These are phyloP conservation scores for Heliamphora exappendiculata DNA, from an alignment of 148 eudicot genomes.

Conservation along the genomic window DNA sequence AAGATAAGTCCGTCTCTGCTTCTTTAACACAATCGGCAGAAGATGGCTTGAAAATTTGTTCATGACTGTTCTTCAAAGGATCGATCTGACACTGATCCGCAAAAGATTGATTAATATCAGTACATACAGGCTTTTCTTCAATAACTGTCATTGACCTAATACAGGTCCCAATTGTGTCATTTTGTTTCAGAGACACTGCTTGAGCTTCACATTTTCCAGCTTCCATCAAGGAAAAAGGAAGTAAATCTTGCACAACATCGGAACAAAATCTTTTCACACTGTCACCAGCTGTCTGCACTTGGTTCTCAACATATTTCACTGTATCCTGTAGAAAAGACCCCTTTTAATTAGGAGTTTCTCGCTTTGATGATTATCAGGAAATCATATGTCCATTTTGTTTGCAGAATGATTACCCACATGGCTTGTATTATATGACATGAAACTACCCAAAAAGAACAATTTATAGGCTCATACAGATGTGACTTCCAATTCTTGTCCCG, in stretches of 20 bases:
- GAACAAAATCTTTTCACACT: slow-evolving; percentile 39
- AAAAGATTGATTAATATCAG: slow-evolving; percentile 4
- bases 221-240: slow-evolving; percentile 20
- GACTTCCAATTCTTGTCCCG: background rate
- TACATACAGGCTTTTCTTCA: slow-evolving; percentile 14
- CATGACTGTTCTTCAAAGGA: slow-evolving; percentile 3
- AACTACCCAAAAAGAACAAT: background rate
- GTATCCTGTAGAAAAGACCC: slow-evolving; percentile 29
- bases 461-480: background rate
- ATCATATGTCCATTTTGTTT: background rate
- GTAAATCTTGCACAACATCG: slow-evolving; percentile 35
- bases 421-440: background rate
- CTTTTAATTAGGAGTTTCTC: background rate
- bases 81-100: slow-evolving; percentile 9
- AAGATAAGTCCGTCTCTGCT: slow-evolving; percentile 11
- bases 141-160: slow-evolving; percentile 7
- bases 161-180: slow-evolving; percentile 1
- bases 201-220: slow-evolving; percentile 18
- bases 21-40: background rate
- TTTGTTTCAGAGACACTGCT: slow-evolving; percentile 4
- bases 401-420: background rate
- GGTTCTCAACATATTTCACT: slow-evolving; percentile 39
- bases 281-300: slow-evolving; percentile 38
- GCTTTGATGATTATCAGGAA: slow-evolving; percentile 4
- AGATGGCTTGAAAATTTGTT: slow-evolving; percentile 8